Evolutionary conservation across 2,329 filamentous ascomycete species (phyloP), one percentile per base, ranked within the genome.

Genomic region (Reticulascus tulasneorum): DNA sequence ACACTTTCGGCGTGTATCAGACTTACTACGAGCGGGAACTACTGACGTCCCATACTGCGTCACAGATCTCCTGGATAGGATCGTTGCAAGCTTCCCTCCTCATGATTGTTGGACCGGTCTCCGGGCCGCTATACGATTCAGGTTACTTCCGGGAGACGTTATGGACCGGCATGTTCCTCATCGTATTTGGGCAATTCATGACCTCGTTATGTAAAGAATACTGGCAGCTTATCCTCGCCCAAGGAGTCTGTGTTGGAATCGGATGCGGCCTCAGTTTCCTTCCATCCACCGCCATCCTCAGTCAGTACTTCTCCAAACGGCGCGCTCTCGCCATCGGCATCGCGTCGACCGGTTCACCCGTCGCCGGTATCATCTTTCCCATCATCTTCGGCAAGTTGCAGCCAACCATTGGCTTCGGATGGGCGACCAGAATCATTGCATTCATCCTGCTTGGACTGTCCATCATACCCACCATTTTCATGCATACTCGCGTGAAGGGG

Each of bases 381-480:
- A 47, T 63, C 32, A 55, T 63, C 33, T 63, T 69, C 32, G 52
- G 53, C 10, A 59, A 56, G 44, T 58, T 74, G 4, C 63, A 71
- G 45, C 58, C 60, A n/a, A 50, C 51, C 13, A 63, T 80, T 35
- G 75, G 75, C 20, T 82, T 80, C 52, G 58, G 59, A 29, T 78
- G 73, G 73, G 62, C 72, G 6, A 64, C 60, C 5, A 58, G 68
- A 7, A 52, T 65, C 22, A 58, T 72, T 13, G 67, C 57, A 17
- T 67, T 71, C 38, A 47, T 68, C 35, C 53, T 73, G 12, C 56
- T 68, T 11, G 64, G 33, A 2, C 51, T 66, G 16, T 53, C 61
- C 24, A 36, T 52, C n/a, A 38, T 71, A 6, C 61, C 64, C 2
- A 29, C 65, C 6, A 44, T 48, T 5, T 58, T 64, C 27, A 67